These are phyloP conservation scores for Glycyrrhiza uralensis DNA, from an alignment of 306 rosid species.

Conservation along the genomic window DNA sequence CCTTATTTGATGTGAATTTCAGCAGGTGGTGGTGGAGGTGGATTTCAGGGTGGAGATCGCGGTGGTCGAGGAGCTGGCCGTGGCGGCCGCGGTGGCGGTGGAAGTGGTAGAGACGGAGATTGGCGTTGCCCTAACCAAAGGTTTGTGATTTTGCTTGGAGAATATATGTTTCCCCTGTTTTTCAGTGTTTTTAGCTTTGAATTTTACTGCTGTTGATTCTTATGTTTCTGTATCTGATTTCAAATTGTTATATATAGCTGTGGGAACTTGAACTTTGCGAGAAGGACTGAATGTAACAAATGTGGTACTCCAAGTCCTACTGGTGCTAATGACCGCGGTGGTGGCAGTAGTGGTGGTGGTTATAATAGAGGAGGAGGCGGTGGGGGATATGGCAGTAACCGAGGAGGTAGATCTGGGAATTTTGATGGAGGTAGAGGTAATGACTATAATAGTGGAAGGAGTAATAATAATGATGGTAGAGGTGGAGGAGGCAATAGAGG, in stretches of 20 bases:
- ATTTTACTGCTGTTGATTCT: not conserved
- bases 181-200: not conserved
- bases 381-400: constrained; percentile 41
- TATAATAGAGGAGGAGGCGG: constrained; percentile 50
- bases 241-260: constrained; percentile 53
- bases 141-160: constrained; percentile 21
- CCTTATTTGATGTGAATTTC: constrained; percentile 13
- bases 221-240: not conserved
- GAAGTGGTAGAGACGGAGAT: constrained; percentile 96
- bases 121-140: constrained; percentile 95
- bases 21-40: constrained; percentile 69
- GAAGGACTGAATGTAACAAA: constrained; percentile 95
- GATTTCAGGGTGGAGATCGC: constrained; percentile 82
- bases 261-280: constrained; percentile 91
- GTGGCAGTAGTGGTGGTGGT: constrained; percentile 38
- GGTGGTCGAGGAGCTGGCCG: constrained; percentile 69
- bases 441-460: constrained; percentile 38
- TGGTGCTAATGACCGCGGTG: constrained; percentile 46
- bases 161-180: not conserved
- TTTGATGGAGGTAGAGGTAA: constrained; percentile 43
- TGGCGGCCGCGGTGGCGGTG: constrained; percentile 68
- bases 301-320: constrained; percentile 86
- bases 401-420: constrained; percentile 22
- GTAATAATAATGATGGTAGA: constrained; percentile 47
- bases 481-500: constrained; percentile 70